Conservation (phyloP, 345 rosid genomes). For the Boechera stricta region DNA sequence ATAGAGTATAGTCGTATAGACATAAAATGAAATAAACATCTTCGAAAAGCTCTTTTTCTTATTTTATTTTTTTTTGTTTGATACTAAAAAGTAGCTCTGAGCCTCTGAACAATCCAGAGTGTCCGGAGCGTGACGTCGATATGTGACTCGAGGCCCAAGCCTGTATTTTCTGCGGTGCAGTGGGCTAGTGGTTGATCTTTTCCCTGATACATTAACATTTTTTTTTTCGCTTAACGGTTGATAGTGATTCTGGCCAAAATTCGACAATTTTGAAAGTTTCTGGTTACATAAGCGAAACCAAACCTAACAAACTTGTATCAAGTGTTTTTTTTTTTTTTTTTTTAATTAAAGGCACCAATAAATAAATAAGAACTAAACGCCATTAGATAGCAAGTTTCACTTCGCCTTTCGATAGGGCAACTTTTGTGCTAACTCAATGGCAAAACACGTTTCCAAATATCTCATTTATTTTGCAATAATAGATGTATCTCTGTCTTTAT, state of each 20-base stretch:
- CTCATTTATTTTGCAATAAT: too few relatives aligned
- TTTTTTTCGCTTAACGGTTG: too few relatives aligned
- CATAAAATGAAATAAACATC: neutral
- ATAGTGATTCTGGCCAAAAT: neutral
- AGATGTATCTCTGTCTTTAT: too few relatives aligned
- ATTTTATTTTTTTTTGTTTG: neutral
- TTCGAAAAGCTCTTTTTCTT: neutral
- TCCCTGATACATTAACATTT: too few relatives aligned
- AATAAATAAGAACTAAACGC: too few relatives aligned
- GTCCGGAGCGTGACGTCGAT: constrained; percentile 21
- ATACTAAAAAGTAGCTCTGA: constrained; percentile 8
- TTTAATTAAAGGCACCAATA: too few relatives aligned
- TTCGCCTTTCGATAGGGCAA: too few relatives aligned
- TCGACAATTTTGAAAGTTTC: neutral
- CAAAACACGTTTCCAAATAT: too few relatives aligned
- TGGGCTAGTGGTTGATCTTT: neutral
- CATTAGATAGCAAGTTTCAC: too few relatives aligned
- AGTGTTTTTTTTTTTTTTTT: too few relatives aligned
- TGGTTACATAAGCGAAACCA: constrained; percentile 6
- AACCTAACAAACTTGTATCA: constrained; percentile 13
- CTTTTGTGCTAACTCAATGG: too few relatives aligned
- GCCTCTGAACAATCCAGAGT: constrained; percentile 27
- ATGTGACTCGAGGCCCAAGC: constrained; percentile 25
- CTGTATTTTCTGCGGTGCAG: constrained; percentile 21
- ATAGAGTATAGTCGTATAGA: too few relatives aligned